A percentile compares a stretch with the other conserved stretches of the same genome.
phyloP scores from a whole-genome alignment of 371 early-diverging fungal genomes.

The Mucor saturninus region DNA sequence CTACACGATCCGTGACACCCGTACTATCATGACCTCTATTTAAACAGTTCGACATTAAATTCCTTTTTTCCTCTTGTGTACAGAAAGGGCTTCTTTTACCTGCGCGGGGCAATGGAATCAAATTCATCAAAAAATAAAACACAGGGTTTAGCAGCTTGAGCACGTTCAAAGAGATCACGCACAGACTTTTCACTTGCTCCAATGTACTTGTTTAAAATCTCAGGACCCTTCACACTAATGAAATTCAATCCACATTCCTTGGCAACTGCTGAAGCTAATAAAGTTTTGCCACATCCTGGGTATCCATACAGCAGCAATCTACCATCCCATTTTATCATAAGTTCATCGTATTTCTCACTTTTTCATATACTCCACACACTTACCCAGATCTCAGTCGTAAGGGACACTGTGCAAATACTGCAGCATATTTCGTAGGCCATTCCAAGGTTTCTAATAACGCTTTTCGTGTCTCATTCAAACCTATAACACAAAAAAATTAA shows the following conservation, averaged over 20 bases:
- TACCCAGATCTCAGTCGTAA: constrained; percentile 90
- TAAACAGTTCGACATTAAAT: not conserved
- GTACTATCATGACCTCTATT: constrained; percentile 88
- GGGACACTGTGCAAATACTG: constrained; percentile 86
- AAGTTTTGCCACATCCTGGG: constrained; percentile 94
- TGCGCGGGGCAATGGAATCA: constrained; percentile 92
- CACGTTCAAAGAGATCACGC: constrained; percentile 93
- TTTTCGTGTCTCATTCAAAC: constrained; percentile 80
- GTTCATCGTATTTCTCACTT: not conserved
- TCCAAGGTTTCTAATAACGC: constrained; percentile 90
- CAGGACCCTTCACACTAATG: constrained; percentile 96
- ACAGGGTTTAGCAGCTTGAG: constrained; percentile 90
- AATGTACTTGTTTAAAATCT: constrained; percentile 96
- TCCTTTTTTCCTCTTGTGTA: not conserved
- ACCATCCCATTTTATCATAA: not conserved
- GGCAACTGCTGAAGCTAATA: constrained; percentile 94
- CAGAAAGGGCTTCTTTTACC: constrained; percentile 39
- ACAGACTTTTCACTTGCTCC: constrained; percentile 91
- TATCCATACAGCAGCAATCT: constrained; percentile 92
- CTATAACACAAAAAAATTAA: constrained; percentile 28
- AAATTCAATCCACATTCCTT: constrained; percentile 93
- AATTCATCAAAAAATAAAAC: constrained; percentile 97
- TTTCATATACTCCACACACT: not conserved
- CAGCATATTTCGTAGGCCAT: constrained; percentile 93
- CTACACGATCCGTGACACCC: constrained; percentile 93